phyloP scores from a whole-genome alignment of 129 eudicot genomes.

The Pseudognaphalium luteoalbum region DNA sequence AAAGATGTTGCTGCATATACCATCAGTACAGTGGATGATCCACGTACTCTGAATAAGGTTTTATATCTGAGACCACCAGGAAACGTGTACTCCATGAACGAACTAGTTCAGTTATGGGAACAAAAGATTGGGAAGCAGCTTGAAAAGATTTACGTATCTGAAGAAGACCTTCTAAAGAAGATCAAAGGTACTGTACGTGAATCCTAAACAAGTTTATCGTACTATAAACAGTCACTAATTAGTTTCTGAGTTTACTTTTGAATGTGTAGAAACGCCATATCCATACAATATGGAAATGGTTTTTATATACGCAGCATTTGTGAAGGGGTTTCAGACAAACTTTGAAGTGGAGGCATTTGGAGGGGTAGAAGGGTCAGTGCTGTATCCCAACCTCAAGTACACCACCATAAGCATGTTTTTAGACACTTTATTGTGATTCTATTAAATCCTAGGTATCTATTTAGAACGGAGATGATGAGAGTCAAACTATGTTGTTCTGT shows the following conservation, averaged over 20 bases:
- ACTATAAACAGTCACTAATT: background rate
- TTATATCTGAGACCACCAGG: constrained; percentile 80
- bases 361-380: constrained; percentile 73
- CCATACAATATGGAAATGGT: constrained; percentile 77
- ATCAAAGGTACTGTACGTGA: constrained; percentile 54
- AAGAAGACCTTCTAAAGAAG: constrained; percentile 66
- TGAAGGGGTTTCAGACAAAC: constrained; percentile 82
- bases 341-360: constrained; percentile 59
- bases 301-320: constrained; percentile 75
- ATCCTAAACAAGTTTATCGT: background rate
- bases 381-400: constrained; percentile 70
- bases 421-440: constrained; percentile 52
- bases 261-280: constrained; percentile 63
- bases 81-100: constrained; percentile 70
- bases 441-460: background rate
- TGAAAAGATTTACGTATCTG: constrained; percentile 55
- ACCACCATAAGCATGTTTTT: constrained; percentile 61
- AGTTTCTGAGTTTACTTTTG: background rate
- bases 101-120: constrained; percentile 80
- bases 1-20: constrained; percentile 83
- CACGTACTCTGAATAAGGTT: constrained; percentile 64
- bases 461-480: background rate
- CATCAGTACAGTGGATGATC: constrained; percentile 79
- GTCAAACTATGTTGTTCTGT: background rate
- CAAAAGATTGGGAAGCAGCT: constrained; percentile 66